Conservation (phyloP, 2,329 filamentous ascomycete species). For the Aspergillus sp. region DNA sequence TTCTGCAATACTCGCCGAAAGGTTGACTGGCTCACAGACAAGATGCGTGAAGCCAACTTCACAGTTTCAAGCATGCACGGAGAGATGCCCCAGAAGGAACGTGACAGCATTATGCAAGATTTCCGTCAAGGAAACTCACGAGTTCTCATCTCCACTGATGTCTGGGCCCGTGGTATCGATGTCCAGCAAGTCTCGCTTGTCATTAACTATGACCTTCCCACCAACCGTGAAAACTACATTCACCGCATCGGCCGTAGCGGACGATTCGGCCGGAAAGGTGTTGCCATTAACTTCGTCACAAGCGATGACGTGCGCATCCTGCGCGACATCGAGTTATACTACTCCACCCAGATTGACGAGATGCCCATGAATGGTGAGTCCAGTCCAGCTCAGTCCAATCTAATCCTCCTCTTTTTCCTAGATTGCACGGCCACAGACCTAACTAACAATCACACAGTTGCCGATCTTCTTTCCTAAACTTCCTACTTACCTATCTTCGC, state of each 20-base stretch:
- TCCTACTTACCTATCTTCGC: not conserved
- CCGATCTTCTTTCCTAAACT: conserved; percentile 37
- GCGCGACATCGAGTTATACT: conserved; percentile 94
- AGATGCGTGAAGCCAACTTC: conserved; percentile 98
- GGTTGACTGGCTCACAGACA: conserved; percentile 99
- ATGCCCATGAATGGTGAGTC: conserved; percentile 94
- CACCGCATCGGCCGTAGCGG: conserved; percentile 96
- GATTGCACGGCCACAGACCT: conserved; percentile 3
- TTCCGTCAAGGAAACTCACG: conserved; percentile 95
- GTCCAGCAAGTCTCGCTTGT: conserved; percentile 97
- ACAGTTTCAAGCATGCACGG: conserved; percentile 99
- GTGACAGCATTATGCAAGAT: conserved; percentile 99
- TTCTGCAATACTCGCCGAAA: conserved; percentile 99
- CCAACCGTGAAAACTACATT: conserved; percentile 99
- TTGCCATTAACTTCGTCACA: conserved; percentile 99
- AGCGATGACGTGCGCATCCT: conserved; percentile 97
- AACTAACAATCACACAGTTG: conserved; percentile 23
- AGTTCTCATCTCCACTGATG: conserved; percentile 94
- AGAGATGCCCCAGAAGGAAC: conserved; percentile 97
- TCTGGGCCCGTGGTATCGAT: conserved; percentile 97
- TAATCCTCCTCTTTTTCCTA: not conserved
- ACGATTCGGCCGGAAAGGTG: conserved; percentile 95
- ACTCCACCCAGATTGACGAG: conserved; percentile 95
- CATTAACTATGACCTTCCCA: conserved; percentile 98
- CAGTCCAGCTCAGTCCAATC: conserved; percentile 17